phyloP scores from a whole-genome alignment of 140 eudicot genomes.

The Senecio squalidus region DNA sequence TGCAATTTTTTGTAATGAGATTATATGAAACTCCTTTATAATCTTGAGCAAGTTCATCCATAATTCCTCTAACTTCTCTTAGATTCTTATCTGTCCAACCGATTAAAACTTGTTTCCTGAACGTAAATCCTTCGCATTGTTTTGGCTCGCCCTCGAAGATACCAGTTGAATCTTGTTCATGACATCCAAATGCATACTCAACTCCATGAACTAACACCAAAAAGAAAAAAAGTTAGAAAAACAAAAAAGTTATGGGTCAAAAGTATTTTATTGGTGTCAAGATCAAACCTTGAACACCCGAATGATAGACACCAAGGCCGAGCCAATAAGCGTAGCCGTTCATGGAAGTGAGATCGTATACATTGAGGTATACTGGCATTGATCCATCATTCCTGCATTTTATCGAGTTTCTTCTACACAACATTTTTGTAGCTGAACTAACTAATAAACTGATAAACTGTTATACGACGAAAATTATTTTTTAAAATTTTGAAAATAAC shows the following conservation, averaged over 20 bases:
- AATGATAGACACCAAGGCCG: conserved; percentile 88
- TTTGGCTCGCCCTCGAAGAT: conserved; percentile 85
- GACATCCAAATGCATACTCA: conserved; percentile 93
- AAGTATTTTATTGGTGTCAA: neutral
- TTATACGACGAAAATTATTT: too few relatives aligned
- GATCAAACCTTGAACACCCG: conserved; percentile 82
- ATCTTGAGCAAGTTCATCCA: conserved; percentile 64
- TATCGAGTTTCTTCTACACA: conserved; percentile 52
- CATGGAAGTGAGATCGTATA: conserved; percentile 73
- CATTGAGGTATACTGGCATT: conserved; percentile 67
- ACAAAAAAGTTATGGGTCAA: neutral
- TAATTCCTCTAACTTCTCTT: conserved; percentile 45
- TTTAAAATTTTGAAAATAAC: conserved; percentile 1
- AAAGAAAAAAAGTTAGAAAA: neutral
- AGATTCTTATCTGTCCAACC: conserved; percentile 71
- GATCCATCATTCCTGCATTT: conserved; percentile 49
- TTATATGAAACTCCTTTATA: conserved; percentile 80
- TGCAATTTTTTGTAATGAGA: conserved; percentile 83
- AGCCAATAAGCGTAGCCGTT: conserved; percentile 92
- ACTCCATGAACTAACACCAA: conserved; percentile 64
- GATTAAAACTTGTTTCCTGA: conserved; percentile 59
- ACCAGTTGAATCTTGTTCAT: conserved; percentile 73
- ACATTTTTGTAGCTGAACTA: conserved; percentile 34
- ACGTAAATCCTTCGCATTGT: conserved; percentile 75
- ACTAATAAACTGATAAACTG: conserved; percentile 8